A percentile compares a stretch with the other conserved stretches of the same genome.
Conservation (phyloP, 1,284 basidiomycete genomes). For the Fomes fomentarius region DNA sequence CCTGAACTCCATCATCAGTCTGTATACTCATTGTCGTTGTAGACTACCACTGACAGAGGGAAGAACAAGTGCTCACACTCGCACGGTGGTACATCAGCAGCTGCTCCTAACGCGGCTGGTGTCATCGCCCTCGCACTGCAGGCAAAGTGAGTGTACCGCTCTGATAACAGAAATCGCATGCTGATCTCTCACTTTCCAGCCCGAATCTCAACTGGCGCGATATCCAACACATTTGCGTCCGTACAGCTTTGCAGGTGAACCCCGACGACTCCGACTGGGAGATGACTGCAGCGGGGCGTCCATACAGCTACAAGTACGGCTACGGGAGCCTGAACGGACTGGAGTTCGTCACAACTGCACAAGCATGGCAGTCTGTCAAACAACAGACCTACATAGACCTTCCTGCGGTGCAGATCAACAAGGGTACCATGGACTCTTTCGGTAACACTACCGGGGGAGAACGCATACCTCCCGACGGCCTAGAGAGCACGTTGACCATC, state of each 20-base stretch:
- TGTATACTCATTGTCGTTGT: too few relatives aligned
- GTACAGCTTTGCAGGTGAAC: slow-evolving; percentile 82
- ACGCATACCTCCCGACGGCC: slow-evolving; percentile 69
- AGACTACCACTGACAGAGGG: slow-evolving; percentile 96
- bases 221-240: slow-evolving; percentile 89
- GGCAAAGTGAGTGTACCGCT: slow-evolving; percentile 60
- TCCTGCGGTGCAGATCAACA: slow-evolving; percentile 67
- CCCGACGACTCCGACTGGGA: slow-evolving; percentile 96
- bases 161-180: slow-evolving; percentile 2
- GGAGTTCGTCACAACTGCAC: slow-evolving; percentile 81
- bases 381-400: slow-evolving; percentile 92
- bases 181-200: slow-evolving; percentile 42
- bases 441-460: slow-evolving; percentile 68
- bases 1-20: neutral
- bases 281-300: slow-evolving; percentile 74
- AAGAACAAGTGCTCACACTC: slow-evolving; percentile 80
- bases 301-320: slow-evolving; percentile 97
- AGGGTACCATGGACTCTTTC: slow-evolving; percentile 61
- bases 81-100: slow-evolving; percentile 98
- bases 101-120: slow-evolving; percentile 94
- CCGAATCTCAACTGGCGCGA: slow-evolving; percentile 98
- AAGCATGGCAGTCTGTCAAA: slow-evolving; percentile 87
- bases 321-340: slow-evolving; percentile 91
- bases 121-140: slow-evolving; percentile 89
- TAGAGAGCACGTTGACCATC: slow-evolving; percentile 70